These are phyloP conservation scores for Aureobasidium namibiae DNA, from an alignment of 2,329 filamentous ascomycete genomes.

Conservation along the genomic window DNA sequence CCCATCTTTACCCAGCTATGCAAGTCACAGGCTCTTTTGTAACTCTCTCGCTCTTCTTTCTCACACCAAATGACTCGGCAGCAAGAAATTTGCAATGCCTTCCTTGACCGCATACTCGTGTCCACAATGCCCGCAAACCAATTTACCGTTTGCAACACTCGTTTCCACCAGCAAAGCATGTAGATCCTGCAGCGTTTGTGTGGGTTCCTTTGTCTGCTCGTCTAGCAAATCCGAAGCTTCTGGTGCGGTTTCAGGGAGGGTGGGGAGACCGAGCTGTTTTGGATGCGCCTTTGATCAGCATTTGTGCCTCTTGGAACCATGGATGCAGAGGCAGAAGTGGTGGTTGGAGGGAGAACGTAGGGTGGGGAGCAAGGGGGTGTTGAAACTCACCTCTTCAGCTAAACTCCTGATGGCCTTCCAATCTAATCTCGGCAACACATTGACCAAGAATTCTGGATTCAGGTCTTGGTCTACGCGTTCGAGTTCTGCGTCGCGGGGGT, in stretches of 20 bases:
- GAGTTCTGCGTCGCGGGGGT: conserved; percentile 86
- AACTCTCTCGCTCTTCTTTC: not conserved
- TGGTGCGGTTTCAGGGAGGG: conserved; percentile 46
- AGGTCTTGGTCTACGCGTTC: conserved; percentile 75
- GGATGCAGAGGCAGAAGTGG: no score
- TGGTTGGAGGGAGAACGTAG: not conserved
- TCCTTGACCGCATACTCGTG: conserved; percentile 94
- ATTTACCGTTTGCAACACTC: conserved; percentile 76
- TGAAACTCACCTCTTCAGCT: conserved; percentile 61
- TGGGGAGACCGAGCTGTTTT: conserved; percentile 66
- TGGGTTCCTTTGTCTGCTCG: conserved; percentile 55
- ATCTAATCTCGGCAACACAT: conserved; percentile 79
- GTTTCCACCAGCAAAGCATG: conserved; percentile 83
- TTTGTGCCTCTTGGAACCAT: not conserved
- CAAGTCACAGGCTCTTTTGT: not conserved
- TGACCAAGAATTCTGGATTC: conserved; percentile 71
- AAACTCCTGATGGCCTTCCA: conserved; percentile 74
- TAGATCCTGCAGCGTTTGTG: conserved; percentile 62
- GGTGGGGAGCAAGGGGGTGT: not conserved
- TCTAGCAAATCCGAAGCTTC: conserved; percentile 18
- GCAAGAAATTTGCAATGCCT: conserved; percentile 90
- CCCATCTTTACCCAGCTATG: not conserved
- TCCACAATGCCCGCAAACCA: conserved; percentile 84
- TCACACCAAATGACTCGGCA: conserved; percentile 81
- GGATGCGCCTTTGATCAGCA: not conserved